These are phyloP conservation scores for Ramaria sp. DNA, from an alignment of 768 basidiomycete genomes.

Conservation along the genomic window DNA sequence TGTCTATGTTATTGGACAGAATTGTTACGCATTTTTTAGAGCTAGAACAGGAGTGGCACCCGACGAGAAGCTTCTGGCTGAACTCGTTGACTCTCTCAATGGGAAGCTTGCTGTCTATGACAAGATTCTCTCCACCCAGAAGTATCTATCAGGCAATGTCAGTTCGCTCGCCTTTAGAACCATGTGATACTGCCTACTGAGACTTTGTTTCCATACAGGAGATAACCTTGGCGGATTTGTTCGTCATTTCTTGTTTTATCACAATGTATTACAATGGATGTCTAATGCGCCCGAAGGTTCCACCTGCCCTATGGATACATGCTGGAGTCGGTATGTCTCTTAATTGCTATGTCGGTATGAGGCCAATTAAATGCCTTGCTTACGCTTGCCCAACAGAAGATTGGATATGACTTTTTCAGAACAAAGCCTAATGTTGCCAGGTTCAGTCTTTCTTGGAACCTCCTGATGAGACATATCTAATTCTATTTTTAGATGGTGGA, in stretches of 20 bases:
- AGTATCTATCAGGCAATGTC: conserved; percentile 36
- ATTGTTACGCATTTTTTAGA: neutral
- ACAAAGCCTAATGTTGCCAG: conserved; percentile 33
- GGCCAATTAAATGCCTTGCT: too few relatives aligned
- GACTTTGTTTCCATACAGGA: conserved; percentile 15
- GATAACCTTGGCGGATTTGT: conserved; percentile 49
- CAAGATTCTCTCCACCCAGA: conserved; percentile 41
- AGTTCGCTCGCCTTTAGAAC: neutral
- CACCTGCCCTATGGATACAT: too few relatives aligned
- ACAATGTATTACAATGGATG: neutral
- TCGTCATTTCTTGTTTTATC: conserved; percentile 26
- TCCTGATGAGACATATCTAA: neutral
- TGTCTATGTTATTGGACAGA: too few relatives aligned
- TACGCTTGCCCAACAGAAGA: neutral
- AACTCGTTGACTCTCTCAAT: conserved; percentile 20
- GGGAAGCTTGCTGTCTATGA: conserved; percentile 45
- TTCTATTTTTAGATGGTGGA: conserved; percentile 35
- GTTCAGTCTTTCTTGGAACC: conserved; percentile 17
- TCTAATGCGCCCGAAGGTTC: too few relatives aligned
- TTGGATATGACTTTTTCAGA: conserved; percentile 20
- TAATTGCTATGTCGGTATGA: too few relatives aligned
- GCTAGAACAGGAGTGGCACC: neutral
- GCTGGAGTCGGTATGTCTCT: too few relatives aligned
- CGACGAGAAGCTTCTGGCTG: conserved; percentile 4
- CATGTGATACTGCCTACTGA: neutral